Base-by-base conservation (phyloP, 1,139 yeast species). In the Saccharomycopsis hybrid region DNA sequence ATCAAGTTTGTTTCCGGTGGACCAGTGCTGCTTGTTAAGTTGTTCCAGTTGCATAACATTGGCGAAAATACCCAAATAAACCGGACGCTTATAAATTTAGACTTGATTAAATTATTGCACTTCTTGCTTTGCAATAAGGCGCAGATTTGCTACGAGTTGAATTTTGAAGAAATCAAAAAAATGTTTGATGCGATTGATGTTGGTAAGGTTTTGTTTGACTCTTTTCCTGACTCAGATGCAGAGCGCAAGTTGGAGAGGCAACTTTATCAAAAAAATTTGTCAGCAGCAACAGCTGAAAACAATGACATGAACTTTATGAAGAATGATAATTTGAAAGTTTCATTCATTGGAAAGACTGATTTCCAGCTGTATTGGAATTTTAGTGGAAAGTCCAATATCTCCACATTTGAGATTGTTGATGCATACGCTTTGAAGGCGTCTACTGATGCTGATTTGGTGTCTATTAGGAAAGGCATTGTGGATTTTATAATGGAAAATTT, bases 1-100 rank as follows among this genome's bases (percentile, higher is more conserved):
- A 44, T 44, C 13, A 36, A 31, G 24, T 18, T 31, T 28, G 30
- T 18, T 13, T 18, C 47, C 3, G 31, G 30, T 5, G 35, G 31
- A 2, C n/a, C 13, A 5, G 3, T 36, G 13, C 32, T n/a, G 2
- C 24, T 28, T 18, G 7, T 44, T 8, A 44, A 44, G 41, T 18
- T 44, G 11, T 44, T 44, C 29, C 47, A 44, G 13, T 13, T 44
- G 18, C 37, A 28, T 31, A 38, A 38, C 37, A 36, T 44, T 4
- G 24, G 41, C 4, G 47, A 38, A 11, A 30, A 25, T 9, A 27
- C 41, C 30, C 36, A 29, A 4, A n/a, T 44, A 3, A 27, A 38
- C 8, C 13, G 24, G 4, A 5, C 37, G 8, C 13, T 44, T 9
- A 11, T 44, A 30, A 30, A 44, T 37, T 29, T 37, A 13, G 42